phyloP scores from a whole-genome alignment of 1,284 basidiomycete species.

The Vanrija humicola region DNA sequence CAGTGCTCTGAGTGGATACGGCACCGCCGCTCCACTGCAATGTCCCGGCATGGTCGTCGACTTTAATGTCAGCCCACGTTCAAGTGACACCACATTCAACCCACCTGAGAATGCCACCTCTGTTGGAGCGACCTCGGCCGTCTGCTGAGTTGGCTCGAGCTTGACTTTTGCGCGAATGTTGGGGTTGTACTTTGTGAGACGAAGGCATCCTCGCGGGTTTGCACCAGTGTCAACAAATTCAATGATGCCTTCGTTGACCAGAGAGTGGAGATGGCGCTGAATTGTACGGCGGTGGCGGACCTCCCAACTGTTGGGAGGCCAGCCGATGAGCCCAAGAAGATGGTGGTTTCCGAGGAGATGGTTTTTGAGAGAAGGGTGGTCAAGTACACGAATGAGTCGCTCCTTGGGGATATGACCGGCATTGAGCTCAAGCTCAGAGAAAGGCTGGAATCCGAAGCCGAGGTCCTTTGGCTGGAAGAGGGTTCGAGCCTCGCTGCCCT shows the following conservation, averaged over 20 bases:
- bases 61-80: not conserved
- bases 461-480: constrained; percentile 3
- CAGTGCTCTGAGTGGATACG: constrained; percentile 19
- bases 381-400: constrained; percentile 34
- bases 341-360: constrained; percentile 35
- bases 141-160: not conserved
- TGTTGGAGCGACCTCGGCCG: too few species aligned
- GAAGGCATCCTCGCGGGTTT: constrained; percentile 26
- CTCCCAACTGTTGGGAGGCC: constrained; percentile 12
- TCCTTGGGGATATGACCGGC: constrained; percentile 35
- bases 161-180: constrained; percentile 12
- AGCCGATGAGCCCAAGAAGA: constrained; percentile 20
- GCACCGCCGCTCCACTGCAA: constrained; percentile 11
- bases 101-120: too few species aligned
- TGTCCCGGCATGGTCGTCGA: constrained; percentile 10
- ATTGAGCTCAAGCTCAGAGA: constrained; percentile 35
- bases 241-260: constrained; percentile 29
- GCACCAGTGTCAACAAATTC: constrained; percentile 36
- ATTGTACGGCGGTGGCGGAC: constrained; percentile 29
- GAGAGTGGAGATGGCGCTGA: constrained; percentile 22
- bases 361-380: constrained; percentile 38
- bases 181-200: constrained; percentile 41
- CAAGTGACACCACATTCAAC: too few species aligned
- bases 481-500: not conserved
- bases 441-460: constrained; percentile 28